Conservation (phyloP, 2,329 filamentous ascomycete genomes). For the Pseudocercospora ulei region DNA sequence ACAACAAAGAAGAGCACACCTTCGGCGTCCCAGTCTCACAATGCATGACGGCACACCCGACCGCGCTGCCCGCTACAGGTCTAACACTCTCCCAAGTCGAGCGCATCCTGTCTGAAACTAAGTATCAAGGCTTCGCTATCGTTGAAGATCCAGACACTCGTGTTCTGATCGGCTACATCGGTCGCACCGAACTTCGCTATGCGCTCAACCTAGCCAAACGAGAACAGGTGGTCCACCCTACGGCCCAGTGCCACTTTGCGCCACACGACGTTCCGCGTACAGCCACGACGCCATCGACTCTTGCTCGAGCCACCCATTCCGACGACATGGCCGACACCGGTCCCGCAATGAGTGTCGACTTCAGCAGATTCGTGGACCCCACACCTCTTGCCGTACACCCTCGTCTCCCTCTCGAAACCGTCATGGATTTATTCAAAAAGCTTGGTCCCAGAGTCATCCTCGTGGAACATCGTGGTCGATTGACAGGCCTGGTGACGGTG, state of each 20-base stretch:
- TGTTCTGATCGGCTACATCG: conserved; percentile 80
- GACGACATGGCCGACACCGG: conserved; percentile 50
- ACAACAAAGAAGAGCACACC: conserved; percentile 94
- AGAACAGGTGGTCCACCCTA: conserved; percentile 55
- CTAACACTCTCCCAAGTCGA: conserved; percentile 69
- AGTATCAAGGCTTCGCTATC: conserved; percentile 87
- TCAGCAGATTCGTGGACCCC: conserved; percentile 76
- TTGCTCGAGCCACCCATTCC: conserved; percentile 43
- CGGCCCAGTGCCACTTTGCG: conserved; percentile 65
- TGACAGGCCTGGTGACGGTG: conserved; percentile 80
- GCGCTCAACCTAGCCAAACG: conserved; percentile 71
- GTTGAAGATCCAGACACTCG: conserved; percentile 63
- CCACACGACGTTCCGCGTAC: conserved; percentile 30
- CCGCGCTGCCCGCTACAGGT: conserved; percentile 63
- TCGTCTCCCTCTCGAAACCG: conserved; percentile 81
- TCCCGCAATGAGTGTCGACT: conserved; percentile 57
- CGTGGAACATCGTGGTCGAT: conserved; percentile 75
- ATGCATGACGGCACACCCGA: conserved; percentile 65
- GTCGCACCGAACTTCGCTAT: conserved; percentile 81
- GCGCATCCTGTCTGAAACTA: conserved; percentile 62
- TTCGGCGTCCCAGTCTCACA: conserved; percentile 89
- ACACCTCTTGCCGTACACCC: conserved; percentile 89
- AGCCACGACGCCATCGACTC: conserved; percentile 30
- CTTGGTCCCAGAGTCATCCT: conserved; percentile 90
- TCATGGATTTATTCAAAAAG: conserved; percentile 98